Evolutionary conservation across 495 filamentous ascomycete species (phyloP).

Genomic region (Penicillium crystallinum): DNA sequence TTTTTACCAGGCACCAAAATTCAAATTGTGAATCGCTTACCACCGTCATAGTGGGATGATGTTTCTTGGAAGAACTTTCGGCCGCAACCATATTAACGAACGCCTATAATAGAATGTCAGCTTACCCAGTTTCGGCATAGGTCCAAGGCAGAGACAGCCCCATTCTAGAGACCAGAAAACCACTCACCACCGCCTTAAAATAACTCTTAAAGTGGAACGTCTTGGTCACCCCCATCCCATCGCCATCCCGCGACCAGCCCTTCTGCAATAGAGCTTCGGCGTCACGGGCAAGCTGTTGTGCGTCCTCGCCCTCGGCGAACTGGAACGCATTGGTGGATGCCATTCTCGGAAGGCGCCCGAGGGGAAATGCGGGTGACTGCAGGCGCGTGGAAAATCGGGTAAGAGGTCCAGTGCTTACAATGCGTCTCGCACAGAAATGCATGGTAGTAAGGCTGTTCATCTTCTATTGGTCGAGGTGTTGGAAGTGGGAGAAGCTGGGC

Average conservation of each 20-base stretch:
- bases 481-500: background rate
- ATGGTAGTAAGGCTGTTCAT: constrained; percentile 1
- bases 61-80: constrained; percentile 40
- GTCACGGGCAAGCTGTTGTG: constrained; percentile 20
- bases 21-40: constrained; percentile 22
- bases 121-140: background rate
- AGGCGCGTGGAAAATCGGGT: background rate
- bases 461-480: background rate
- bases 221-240: constrained; percentile 36
- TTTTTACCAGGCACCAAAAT: background rate
- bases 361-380: background rate
- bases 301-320: constrained; percentile 35
- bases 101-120: constrained; percentile 18
- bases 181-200: constrained; percentile 40
- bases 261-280: constrained; percentile 25
- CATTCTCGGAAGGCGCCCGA: constrained; percentile 7
- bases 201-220: constrained; percentile 44
- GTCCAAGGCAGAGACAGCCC: background rate
- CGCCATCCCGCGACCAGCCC: constrained; percentile 37
- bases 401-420: background rate
- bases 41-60: constrained; percentile 44
- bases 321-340: constrained; percentile 23
- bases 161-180: background rate
- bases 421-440: background rate
- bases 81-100: constrained; percentile 39